phyloP scores from a whole-genome alignment of 2,329 filamentous ascomycete species.

The Cordyceps cateniannulata region DNA sequence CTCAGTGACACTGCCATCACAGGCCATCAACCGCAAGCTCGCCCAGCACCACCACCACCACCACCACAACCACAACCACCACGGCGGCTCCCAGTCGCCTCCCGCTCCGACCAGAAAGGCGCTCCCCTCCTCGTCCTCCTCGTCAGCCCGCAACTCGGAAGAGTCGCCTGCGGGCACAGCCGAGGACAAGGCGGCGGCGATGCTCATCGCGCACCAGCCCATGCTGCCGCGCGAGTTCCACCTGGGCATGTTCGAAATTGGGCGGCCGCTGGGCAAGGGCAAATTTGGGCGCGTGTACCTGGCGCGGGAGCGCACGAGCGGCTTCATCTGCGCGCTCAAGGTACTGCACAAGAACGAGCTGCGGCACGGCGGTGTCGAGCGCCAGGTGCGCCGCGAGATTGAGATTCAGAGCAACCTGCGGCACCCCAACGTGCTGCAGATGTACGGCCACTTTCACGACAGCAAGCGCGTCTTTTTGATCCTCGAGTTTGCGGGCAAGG shows the following conservation, averaged over 20 bases:
- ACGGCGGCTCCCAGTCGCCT: constrained; percentile 42
- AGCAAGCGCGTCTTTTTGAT: constrained; percentile 83
- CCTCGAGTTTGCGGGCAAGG: constrained; percentile 78
- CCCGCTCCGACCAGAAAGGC: constrained; percentile 19
- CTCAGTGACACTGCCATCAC: constrained; percentile 61
- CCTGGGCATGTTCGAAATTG: constrained; percentile 91
- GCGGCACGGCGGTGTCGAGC: constrained; percentile 71
- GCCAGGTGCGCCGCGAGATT: constrained; percentile 80
- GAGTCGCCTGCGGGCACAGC: constrained; percentile 34
- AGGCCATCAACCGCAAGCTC: constrained; percentile 52
- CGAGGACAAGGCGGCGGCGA: constrained; percentile 41
- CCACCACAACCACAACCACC: constrained; percentile 25
- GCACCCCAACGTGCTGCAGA: constrained; percentile 76
- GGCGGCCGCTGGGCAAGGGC: constrained; percentile 76
- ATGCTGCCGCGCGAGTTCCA: constrained; percentile 62
- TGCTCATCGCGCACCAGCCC: constrained; percentile 51
- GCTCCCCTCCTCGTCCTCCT: constrained; percentile 16
- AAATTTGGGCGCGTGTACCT: constrained; percentile 86
- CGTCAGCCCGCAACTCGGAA: constrained; percentile 34
- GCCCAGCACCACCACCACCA: constrained; percentile 20
- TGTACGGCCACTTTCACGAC: constrained; percentile 87
- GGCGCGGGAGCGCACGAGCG: constrained; percentile 68
- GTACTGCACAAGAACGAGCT: constrained; percentile 80
- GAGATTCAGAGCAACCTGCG: constrained; percentile 85
- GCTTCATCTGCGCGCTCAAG: constrained; percentile 82